These are phyloP conservation scores for Neurospora sp. DNA, from an alignment of 2,329 filamentous ascomycete species.

Conservation along the genomic window DNA sequence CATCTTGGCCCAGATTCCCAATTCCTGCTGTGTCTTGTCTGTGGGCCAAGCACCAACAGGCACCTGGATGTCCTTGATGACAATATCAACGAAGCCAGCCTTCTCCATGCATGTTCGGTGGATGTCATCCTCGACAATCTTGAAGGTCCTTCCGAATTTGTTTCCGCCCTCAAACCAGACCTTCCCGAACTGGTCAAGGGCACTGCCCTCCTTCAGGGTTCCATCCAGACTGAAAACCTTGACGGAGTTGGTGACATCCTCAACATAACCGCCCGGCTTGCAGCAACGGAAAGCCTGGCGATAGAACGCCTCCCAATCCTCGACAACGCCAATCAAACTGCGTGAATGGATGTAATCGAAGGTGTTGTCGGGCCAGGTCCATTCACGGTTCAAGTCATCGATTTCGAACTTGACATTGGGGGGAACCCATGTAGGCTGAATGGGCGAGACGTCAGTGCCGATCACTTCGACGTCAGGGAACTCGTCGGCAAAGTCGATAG, in stretches of 20 bases:
- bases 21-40: constrained; percentile 5
- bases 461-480: constrained; percentile 24
- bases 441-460: constrained; percentile 12
- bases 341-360: constrained; percentile 50
- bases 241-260: constrained; percentile 8
- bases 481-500: constrained; percentile 31
- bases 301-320: constrained; percentile 13
- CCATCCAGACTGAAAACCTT: constrained; percentile 40
- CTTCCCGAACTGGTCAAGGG: constrained; percentile 32
- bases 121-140: constrained; percentile 21
- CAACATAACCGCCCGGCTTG: constrained; percentile 16
- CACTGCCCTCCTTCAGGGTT: constrained; percentile 19
- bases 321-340: constrained; percentile 8
- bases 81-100: constrained; percentile 20
- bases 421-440: constrained; percentile 37
- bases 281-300: constrained; percentile 12
- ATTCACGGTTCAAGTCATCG: constrained; percentile 42
- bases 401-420: constrained; percentile 50
- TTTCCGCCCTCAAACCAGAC: constrained; percentile 12
- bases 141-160: constrained; percentile 10
- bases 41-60: constrained; percentile 6
- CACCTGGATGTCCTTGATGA: constrained; percentile 14
- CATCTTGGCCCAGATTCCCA: constrained; percentile 4
- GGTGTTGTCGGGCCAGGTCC: constrained; percentile 33
- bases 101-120: constrained; percentile 26